Conservation (phyloP, 352 stramenopile genomes). For the Pythium aquatile region DNA sequence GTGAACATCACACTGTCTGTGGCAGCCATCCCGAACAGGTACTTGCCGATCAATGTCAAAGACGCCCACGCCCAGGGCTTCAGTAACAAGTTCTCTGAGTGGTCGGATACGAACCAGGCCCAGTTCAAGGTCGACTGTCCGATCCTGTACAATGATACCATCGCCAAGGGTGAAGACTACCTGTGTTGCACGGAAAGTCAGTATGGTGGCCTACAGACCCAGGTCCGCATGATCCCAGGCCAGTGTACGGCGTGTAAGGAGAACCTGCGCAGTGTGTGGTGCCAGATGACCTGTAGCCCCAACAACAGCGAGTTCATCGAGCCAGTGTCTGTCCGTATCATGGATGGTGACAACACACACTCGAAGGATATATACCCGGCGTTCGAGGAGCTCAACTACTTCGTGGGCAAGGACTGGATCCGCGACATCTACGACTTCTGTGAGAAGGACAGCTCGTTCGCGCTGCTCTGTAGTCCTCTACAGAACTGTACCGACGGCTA, state of each 20-base stretch:
- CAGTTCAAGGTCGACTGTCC: conserved; percentile 71
- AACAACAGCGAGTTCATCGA: conserved; percentile 80
- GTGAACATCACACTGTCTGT: conserved; percentile 38
- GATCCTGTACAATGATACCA: conserved; percentile 63
- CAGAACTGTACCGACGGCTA: conserved; percentile 60
- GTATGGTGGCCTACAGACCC: conserved; percentile 55
- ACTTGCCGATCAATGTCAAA: conserved; percentile 56
- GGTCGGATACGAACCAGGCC: conserved; percentile 51
- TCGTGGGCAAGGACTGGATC: conserved; percentile 59
- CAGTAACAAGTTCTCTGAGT: conserved; percentile 72
- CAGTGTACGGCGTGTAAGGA: conserved; percentile 70
- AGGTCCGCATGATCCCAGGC: conserved; percentile 56
- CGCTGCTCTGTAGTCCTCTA: conserved; percentile 40
- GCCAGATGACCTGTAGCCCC: conserved; percentile 75
- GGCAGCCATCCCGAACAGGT: conserved; percentile 51
- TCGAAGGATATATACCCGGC: conserved; percentile 54
- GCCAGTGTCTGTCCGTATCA: conserved; percentile 60
- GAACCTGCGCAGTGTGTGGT: conserved; percentile 78
- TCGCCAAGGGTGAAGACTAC: conserved; percentile 48
- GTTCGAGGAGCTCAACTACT: conserved; percentile 70
- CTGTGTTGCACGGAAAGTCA: conserved; percentile 81
- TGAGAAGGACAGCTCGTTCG: conserved; percentile 48
- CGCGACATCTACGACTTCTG: conserved; percentile 78
- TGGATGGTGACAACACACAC: conserved; percentile 49
- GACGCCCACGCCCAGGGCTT: conserved; percentile 57